phyloP scores from a whole-genome alignment of 768 basidiomycete genomes.

The Gymnopilus dilepis region DNA sequence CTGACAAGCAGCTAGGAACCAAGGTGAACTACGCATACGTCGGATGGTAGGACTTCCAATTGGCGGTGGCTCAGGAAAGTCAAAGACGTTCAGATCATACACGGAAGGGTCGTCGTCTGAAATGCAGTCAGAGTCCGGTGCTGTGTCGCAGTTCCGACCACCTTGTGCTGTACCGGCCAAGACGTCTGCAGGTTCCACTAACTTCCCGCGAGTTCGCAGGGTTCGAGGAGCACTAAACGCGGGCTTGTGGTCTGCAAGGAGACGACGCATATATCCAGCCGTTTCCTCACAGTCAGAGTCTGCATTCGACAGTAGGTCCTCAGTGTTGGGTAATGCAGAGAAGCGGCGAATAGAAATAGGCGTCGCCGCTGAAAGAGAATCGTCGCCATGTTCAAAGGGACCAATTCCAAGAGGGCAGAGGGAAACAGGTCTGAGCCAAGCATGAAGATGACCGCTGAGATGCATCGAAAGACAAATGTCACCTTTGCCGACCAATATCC shows the following conservation, averaged over 20 bases:
- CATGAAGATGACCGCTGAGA: neutral
- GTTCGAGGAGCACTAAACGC: too few relatives aligned
- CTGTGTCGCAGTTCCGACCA: neutral
- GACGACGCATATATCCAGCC: neutral
- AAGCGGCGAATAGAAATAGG: slow-evolving; percentile 4
- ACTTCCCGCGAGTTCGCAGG: too few relatives aligned
- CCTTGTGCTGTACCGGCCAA: neutral
- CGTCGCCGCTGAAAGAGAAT: neutral
- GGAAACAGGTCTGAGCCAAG: neutral
- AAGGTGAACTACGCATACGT: slow-evolving; percentile 50
- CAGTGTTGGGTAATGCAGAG: slow-evolving; percentile 1
- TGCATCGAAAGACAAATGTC: neutral
- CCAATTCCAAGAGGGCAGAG: neutral
- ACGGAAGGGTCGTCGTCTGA: slow-evolving; percentile 40
- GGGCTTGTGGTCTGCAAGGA: too few relatives aligned
- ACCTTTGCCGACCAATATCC: neutral
- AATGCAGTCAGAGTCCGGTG: slow-evolving; percentile 12
- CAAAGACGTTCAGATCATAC: slow-evolving; percentile 39
- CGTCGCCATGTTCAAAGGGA: neutral
- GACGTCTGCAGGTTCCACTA: neutral
- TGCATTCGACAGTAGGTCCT: neutral
- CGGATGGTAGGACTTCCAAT: slow-evolving; percentile 44
- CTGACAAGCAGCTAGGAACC: slow-evolving; percentile 32
- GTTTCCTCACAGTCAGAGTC: neutral
- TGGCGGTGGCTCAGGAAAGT: slow-evolving; percentile 49